phyloP scores from a whole-genome alignment of 106 monocot genomes.

The Platanthera zijinensis region DNA sequence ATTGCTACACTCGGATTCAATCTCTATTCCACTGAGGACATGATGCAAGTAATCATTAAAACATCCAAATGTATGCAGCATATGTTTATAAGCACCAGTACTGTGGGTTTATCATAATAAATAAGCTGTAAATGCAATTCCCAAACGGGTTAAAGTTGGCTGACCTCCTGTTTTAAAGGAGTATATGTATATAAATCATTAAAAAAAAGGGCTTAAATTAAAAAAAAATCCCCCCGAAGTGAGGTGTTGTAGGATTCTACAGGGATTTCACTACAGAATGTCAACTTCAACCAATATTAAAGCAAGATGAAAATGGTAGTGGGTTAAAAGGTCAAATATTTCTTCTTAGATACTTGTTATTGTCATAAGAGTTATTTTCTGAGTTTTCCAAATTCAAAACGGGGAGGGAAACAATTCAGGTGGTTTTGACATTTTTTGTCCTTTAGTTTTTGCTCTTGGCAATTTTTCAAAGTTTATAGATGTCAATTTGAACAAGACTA shows the following conservation, averaged over 20 bases:
- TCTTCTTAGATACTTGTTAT: background rate
- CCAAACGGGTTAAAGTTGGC: background rate
- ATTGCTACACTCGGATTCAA: conserved; percentile 6
- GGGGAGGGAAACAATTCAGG: background rate
- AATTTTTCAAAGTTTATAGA: background rate
- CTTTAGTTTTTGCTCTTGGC: background rate
- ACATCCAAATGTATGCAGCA: background rate
- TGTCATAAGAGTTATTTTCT: background rate
- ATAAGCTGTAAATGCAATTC: background rate
- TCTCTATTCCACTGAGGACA: conserved; percentile 15
- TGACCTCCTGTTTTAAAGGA: background rate
- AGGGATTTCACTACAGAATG: background rate
- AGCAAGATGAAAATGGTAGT: background rate
- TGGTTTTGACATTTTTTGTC: background rate
- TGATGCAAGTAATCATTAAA: background rate
- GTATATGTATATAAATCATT: background rate
- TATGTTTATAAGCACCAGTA: background rate
- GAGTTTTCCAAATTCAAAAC: background rate
- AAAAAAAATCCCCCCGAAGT: background rate
- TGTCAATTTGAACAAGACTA: background rate
- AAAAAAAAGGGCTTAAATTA: background rate
- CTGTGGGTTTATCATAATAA: conserved; percentile 2
- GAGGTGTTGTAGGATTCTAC: background rate
- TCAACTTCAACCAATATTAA: background rate
- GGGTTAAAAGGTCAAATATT: background rate